phyloP scores from a whole-genome alignment of 371 early-diverging fungal genomes.

The Amoeboaphelidium protococcarum region DNA sequence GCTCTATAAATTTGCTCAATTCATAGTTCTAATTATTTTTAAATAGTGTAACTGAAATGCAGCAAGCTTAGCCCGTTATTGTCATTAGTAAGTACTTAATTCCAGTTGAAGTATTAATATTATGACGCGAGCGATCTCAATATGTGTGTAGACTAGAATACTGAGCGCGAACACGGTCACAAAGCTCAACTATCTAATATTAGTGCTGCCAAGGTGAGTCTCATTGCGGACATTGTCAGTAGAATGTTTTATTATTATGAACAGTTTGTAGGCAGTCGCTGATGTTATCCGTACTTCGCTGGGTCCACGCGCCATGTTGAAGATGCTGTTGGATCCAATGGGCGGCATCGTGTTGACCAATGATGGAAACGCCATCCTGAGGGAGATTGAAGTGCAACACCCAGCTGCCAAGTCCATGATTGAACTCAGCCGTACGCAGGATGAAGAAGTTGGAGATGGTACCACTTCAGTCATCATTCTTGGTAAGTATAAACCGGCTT shows the following conservation, averaged over 20 bases:
- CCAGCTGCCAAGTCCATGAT: slow-evolving; percentile 99
- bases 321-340: slow-evolving; percentile 99
- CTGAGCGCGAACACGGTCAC: slow-evolving; percentile 80
- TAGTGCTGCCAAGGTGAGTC: slow-evolving; percentile 77
- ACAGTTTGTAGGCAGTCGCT: too few relatives aligned
- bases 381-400: slow-evolving; percentile 98
- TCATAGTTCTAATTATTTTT: too few relatives aligned
- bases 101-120: too few relatives aligned
- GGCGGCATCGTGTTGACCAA: slow-evolving; percentile 98
- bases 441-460: slow-evolving; percentile 99
- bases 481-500: too few relatives aligned
- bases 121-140: too few relatives aligned
- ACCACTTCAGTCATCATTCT: slow-evolving; percentile 97
- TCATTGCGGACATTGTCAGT: too few relatives aligned
- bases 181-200: slow-evolving; percentile 93
- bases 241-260: too few relatives aligned
- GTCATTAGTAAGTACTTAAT: too few relatives aligned
- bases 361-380: slow-evolving; percentile 97
- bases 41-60: too few relatives aligned
- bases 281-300: slow-evolving; percentile 97
- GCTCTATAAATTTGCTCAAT: too few relatives aligned
- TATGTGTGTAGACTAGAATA: slow-evolving; percentile 78
- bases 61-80: too few relatives aligned
- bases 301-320: slow-evolving; percentile 98
- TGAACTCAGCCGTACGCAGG: slow-evolving; percentile 97